Evolutionary conservation across 2,329 filamentous ascomycete species (phyloP), one percentile per base, ranked within the genome.

Genomic region (Sclerotinia glacialis): DNA sequence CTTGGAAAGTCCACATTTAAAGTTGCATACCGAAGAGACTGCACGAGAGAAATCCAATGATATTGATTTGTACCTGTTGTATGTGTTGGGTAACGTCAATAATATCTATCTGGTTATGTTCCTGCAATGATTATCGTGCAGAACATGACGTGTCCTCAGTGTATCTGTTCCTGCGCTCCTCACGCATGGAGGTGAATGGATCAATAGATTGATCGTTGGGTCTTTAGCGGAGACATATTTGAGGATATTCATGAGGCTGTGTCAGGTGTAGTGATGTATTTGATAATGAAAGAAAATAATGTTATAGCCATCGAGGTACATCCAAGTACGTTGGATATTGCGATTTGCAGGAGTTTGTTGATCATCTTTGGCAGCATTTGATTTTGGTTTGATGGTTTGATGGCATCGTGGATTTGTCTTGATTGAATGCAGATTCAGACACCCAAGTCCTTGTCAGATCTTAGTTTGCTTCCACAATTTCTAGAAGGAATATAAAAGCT

Each of bases 111-210:
- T 60, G 42, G 42, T 47, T 5, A 60, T 31, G 56, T 60, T 34
- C 56, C 56, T 47, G 42, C 56, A 47, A 60, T 60, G 56, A 60
- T 60, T 60, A 47, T 60, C 56, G 56, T 47, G 56, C 56, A 60
- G 54, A 47, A 60, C 56, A 60, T 60, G 56, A 60, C 56, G 56
- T 60, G 56, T 56, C 37, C 37, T 42, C 54, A 3, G 37, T 16
- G 14, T 56, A 28, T 23, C 40, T 42, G 54, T 56, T 56, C 54
- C 54, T 56, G 54, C 54, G 54, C 54, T 49, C 28, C 26, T 47
- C 56, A 21, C 31, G 37, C 4, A 56, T 42, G 56, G 42, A 60
- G 56, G 42, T 60, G 12, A 28, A 49, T 46, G 55, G 28, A 59
- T 26, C 55, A 46, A 58, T 46, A 6, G 34, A 23, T 47, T 18